A percentile compares a stretch with the other conserved stretches of the same genome.
phyloP scores from a whole-genome alignment of 768 basidiomycete species.

The Auricularia auricula-judae region DNA sequence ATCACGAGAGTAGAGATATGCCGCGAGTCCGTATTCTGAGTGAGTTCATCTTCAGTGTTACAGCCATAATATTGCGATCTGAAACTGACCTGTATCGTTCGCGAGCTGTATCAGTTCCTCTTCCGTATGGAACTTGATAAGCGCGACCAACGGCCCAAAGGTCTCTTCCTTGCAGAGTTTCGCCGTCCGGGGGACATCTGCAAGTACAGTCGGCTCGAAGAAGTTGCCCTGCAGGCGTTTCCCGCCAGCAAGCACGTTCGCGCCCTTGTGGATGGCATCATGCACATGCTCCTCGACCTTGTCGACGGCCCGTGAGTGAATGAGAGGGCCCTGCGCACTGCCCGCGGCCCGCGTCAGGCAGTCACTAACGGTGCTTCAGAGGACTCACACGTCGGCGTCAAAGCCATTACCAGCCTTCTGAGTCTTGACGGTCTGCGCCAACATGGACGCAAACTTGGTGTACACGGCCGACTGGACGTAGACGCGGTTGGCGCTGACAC shows the following conservation, averaged over 20 bases:
- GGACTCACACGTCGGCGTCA: slow-evolving; percentile 55
- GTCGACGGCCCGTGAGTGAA: slow-evolving; percentile 73
- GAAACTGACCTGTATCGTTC: slow-evolving; percentile 39
- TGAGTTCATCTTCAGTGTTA: neutral
- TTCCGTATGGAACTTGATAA: slow-evolving; percentile 87
- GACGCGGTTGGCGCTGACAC: slow-evolving; percentile 81
- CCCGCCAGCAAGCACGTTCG: slow-evolving; percentile 85
- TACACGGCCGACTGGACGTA: slow-evolving; percentile 88
- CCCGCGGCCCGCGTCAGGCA: neutral
- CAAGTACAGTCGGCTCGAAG: slow-evolving; percentile 81
- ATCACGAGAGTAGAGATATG: slow-evolving; percentile 87
- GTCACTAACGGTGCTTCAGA: no score
- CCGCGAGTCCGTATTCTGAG: slow-evolving; percentile 71
- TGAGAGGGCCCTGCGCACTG: slow-evolving; percentile 91
- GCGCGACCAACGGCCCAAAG: slow-evolving; percentile 83
- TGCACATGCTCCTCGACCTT: slow-evolving; percentile 83
- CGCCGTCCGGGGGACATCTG: slow-evolving; percentile 65
- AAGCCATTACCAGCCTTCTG: slow-evolving; percentile 88
- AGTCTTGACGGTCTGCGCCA: slow-evolving; percentile 69
- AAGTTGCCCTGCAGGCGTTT: slow-evolving; percentile 53
- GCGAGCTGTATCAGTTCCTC: slow-evolving; percentile 83
- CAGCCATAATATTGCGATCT: neutral
- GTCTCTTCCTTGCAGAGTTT: slow-evolving; percentile 77
- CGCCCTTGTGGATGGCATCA: slow-evolving; percentile 78
- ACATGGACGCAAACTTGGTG: slow-evolving; percentile 80